phyloP scores from a whole-genome alignment of 257 asterid species.

The Agastache rugosa region DNA sequence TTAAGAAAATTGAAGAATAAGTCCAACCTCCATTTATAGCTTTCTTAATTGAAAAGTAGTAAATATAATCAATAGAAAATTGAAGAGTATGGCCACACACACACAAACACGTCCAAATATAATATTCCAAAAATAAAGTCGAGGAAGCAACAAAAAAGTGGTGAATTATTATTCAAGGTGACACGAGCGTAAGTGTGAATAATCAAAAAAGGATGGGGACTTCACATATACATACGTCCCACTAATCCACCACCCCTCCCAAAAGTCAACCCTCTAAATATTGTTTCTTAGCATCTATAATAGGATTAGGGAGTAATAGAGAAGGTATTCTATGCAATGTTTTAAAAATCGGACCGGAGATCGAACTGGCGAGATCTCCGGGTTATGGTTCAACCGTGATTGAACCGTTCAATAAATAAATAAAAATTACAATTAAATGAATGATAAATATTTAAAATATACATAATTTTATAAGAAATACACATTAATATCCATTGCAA shows the following conservation, averaged over 20 bases:
- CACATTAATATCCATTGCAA: no score
- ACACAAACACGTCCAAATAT: slow-evolving; percentile 18
- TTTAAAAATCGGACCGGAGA: no score
- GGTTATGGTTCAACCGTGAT: no score
- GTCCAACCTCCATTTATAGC: neutral
- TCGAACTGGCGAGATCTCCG: no score
- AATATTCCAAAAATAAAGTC: slow-evolving; percentile 30
- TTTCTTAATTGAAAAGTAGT: slow-evolving; percentile 12
- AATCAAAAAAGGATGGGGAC: slow-evolving; percentile 33
- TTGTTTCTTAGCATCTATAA: slow-evolving; percentile 31
- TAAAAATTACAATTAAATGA: no score
- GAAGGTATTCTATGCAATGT: no score
- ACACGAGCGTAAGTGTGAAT: slow-evolving; percentile 29
- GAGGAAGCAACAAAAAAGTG: slow-evolving; percentile 34
- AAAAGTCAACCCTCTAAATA: slow-evolving; percentile 41
- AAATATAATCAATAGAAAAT: neutral
- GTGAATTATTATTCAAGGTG: slow-evolving; percentile 33
- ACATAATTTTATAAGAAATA: no score
- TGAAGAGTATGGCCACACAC: neutral
- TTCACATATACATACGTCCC: slow-evolving; percentile 18
- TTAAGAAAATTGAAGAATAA: no score
- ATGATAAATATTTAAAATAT: no score
- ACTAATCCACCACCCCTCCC: neutral
- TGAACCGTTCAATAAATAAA: no score
- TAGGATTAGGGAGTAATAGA: neutral